phyloP scores from a whole-genome alignment of 2,329 filamentous ascomycete species.

The Aureobasidium namibiae region DNA sequence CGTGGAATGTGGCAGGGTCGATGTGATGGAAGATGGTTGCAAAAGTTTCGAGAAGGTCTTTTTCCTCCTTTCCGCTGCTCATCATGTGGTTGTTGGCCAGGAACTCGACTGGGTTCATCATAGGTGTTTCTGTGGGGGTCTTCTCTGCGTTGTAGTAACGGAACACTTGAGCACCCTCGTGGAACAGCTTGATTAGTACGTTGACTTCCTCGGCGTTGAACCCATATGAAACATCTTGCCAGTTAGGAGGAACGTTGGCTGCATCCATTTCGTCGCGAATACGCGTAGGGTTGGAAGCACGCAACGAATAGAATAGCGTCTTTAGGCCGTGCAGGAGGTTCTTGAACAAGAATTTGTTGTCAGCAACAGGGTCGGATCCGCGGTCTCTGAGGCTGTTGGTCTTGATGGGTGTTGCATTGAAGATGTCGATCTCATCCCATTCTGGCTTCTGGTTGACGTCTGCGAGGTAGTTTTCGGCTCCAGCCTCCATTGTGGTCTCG shows the following conservation, averaged over 20 bases:
- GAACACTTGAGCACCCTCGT: slow-evolving; percentile 92
- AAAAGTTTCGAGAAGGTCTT: slow-evolving; percentile 93
- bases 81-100: slow-evolving; percentile 94
- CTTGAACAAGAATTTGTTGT: slow-evolving; percentile 97
- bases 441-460: slow-evolving; percentile 74
- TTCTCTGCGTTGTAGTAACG: slow-evolving; percentile 93
- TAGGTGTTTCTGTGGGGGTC: slow-evolving; percentile 60
- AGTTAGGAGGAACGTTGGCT: slow-evolving; percentile 74
- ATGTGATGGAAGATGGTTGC: slow-evolving; percentile 98
- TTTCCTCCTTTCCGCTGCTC: slow-evolving; percentile 90
- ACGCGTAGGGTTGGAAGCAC: slow-evolving; percentile 68
- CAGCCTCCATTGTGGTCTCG: slow-evolving; percentile 51
- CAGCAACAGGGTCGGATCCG: slow-evolving; percentile 79
- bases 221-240: slow-evolving; percentile 91
- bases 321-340: slow-evolving; percentile 94
- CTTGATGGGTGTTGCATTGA: slow-evolving; percentile 92
- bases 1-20: slow-evolving; percentile 95
- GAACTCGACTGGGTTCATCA: slow-evolving; percentile 78
- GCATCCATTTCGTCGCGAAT: slow-evolving; percentile 58
- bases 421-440: slow-evolving; percentile 98
- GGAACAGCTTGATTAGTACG: slow-evolving; percentile 93
- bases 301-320: slow-evolving; percentile 91
- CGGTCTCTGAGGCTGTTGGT: slow-evolving; percentile 85
- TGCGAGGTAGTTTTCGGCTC: slow-evolving; percentile 72
- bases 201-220: slow-evolving; percentile 96